Evolutionary conservation across 106 monocot species (phyloP).

Genomic region (Acorus calamus): DNA sequence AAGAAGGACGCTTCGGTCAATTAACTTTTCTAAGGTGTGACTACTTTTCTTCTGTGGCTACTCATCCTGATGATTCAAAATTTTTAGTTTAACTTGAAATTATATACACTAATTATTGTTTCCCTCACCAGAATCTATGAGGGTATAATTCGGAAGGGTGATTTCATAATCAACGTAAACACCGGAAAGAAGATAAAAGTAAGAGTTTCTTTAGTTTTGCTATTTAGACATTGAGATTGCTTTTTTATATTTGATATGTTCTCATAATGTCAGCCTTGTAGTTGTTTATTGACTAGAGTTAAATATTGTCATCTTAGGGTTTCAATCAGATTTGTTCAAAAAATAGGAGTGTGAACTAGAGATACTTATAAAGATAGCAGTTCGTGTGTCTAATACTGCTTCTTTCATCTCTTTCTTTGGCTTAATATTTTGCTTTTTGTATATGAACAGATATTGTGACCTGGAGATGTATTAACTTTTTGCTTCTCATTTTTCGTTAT

Average conservation of each 20-base stretch:
- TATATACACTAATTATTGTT: neutral
- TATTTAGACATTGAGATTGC: neutral
- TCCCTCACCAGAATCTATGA: constrained; percentile 69
- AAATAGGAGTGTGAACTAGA: too few species aligned
- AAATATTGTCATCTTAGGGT: too few species aligned
- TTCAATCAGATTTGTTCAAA: too few species aligned
- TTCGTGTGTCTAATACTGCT: too few species aligned
- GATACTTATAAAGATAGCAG: too few species aligned
- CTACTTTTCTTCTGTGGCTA: neutral
- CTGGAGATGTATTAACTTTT: neutral
- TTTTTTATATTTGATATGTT: neutral
- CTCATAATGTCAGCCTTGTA: neutral
- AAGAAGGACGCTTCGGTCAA: constrained; percentile 99
- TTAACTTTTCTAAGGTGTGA: constrained; percentile 83
- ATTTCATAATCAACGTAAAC: constrained; percentile 84
- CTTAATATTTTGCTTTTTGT: too few species aligned
- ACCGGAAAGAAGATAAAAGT: constrained; percentile 99
- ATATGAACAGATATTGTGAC: neutral
- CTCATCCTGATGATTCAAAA: too few species aligned
- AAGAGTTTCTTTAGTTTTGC: constrained; percentile 6
- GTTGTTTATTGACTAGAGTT: neutral
- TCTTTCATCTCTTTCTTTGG: too few species aligned
- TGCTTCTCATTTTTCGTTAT: neutral
- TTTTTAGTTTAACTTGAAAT: too few species aligned
- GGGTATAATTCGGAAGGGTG: constrained; percentile 83